phyloP scores from a whole-genome alignment of 192 early-diverging fungal genomes.

The Jimgerdemannia lactiflua region DNA sequence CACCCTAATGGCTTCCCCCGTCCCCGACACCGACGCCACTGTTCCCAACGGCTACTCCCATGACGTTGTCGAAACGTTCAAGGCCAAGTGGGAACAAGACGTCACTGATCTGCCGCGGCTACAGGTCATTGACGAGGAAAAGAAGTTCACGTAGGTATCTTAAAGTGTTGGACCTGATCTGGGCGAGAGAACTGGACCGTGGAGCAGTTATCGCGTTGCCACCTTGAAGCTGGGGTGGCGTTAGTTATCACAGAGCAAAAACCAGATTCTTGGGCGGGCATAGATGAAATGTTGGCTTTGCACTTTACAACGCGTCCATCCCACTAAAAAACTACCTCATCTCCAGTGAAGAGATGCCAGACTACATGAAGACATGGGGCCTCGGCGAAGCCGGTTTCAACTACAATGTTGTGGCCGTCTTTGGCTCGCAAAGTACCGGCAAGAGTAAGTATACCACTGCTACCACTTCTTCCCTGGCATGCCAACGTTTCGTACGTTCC shows the following conservation, averaged over 20 bases:
- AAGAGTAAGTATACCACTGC: slow-evolving; percentile 64
- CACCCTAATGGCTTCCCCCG: not conserved
- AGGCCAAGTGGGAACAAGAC: slow-evolving; percentile 22
- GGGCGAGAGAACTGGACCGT: too few species aligned
- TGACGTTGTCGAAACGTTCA: not conserved
- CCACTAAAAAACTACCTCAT: not conserved
- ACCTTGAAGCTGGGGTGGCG: too few species aligned
- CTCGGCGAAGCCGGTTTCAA: slow-evolving; percentile 86
- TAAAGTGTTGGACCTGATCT: too few species aligned
- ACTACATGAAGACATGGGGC: slow-evolving; percentile 86
- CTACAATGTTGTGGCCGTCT: slow-evolving; percentile 96
- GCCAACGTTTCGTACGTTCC: too few species aligned
- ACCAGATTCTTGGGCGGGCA: too few species aligned
- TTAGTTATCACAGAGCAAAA: too few species aligned
- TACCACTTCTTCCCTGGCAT: too few species aligned
- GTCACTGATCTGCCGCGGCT: slow-evolving; percentile 33
- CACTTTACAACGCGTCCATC: not conserved
- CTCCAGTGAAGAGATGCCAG: slow-evolving; percentile 58
- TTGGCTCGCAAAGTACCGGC: slow-evolving; percentile 98
- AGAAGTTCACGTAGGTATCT: slow-evolving; percentile 73
- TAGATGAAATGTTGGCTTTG: too few species aligned
- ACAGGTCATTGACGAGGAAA: slow-evolving; percentile 78
- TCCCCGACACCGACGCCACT: not conserved
- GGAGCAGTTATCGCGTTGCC: too few species aligned
- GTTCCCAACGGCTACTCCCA: not conserved